These are phyloP conservation scores for Pistacia integerrima DNA, from an alignment of 345 rosid species.

Conservation along the genomic window DNA sequence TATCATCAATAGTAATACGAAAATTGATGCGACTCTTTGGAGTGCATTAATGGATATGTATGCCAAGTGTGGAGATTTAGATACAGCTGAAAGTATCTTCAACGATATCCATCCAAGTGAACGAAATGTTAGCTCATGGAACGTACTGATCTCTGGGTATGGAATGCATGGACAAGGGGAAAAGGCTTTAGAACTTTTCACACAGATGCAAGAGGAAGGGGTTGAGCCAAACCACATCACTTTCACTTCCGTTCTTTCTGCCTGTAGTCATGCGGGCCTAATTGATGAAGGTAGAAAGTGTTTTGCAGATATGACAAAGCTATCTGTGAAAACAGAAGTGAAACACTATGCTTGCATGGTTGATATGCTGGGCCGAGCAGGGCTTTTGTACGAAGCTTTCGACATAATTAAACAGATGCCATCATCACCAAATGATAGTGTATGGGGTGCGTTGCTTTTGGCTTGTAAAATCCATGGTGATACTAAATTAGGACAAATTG, in stretches of 20 bases:
- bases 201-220: conserved; percentile 47
- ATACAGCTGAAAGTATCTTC: conserved; percentile 45
- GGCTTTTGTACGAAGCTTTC: conserved; percentile 50
- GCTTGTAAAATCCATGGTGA: conserved; percentile 63
- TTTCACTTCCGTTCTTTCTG: conserved; percentile 55
- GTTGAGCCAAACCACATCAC: conserved; percentile 53
- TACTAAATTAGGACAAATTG: conserved; percentile 44
- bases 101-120: conserved; percentile 31
- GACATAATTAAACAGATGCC: conserved; percentile 55
- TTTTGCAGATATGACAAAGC: conserved; percentile 45
- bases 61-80: conserved; percentile 62
- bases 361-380: conserved; percentile 67
- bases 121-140: conserved; percentile 45
- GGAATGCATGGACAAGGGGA: conserved; percentile 53
- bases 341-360: conserved; percentile 69
- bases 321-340: conserved; percentile 33
- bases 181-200: conserved; percentile 45
- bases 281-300: conserved; percentile 53
- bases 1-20: conserved; percentile 30
- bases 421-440: conserved; percentile 41
- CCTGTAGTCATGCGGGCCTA: conserved; percentile 67
- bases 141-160: conserved; percentile 56
- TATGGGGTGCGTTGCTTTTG: conserved; percentile 64
- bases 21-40: conserved; percentile 34
- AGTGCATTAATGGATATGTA: conserved; percentile 60